Evolutionary conservation across 768 basidiomycete genomes (phyloP).

Genomic region (Boletus vermiculosoides): DNA sequence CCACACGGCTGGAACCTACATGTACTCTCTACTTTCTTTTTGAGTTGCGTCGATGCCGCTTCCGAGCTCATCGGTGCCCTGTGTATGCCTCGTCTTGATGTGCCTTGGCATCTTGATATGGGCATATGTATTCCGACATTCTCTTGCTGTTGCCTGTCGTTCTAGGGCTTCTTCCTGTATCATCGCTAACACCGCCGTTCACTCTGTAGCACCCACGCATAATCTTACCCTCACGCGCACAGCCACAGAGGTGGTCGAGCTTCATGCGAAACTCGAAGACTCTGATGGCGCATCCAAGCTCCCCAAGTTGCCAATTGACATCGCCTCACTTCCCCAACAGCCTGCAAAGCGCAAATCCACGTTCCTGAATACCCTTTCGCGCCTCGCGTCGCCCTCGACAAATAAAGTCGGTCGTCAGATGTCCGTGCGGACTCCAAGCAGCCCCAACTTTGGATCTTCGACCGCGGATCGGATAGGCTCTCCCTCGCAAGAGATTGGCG

Average conservation of each 20-base stretch:
- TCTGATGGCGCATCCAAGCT: slow-evolving; percentile 53
- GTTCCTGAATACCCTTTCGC: slow-evolving; percentile 83
- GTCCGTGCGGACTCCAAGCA: slow-evolving; percentile 34
- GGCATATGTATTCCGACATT: slow-evolving; percentile 12
- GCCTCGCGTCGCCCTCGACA: slow-evolving; percentile 71
- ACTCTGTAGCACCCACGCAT: slow-evolving; percentile 73
- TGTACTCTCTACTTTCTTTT: slow-evolving; percentile 20
- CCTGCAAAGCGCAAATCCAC: slow-evolving; percentile 74
- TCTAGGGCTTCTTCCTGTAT: slow-evolving; percentile 15
- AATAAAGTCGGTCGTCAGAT: slow-evolving; percentile 48
- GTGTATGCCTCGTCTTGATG: slow-evolving; percentile 14
- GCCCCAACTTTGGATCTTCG: slow-evolving; percentile 34
- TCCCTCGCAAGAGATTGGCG: slow-evolving; percentile 55
- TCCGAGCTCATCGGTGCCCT: slow-evolving; percentile 29
- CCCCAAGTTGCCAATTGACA: slow-evolving; percentile 62
- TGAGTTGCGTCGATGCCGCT: slow-evolving; percentile 21
- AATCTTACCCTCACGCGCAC: slow-evolving; percentile 84
- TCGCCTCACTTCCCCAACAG: slow-evolving; percentile 47
- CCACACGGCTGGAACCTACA: slow-evolving; percentile 17
- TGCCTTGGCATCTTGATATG: slow-evolving; percentile 16
- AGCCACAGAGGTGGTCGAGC: slow-evolving; percentile 71
- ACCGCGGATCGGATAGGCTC: slow-evolving; percentile 39
- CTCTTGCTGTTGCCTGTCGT: slow-evolving; percentile 16
- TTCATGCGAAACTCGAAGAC: slow-evolving; percentile 79
- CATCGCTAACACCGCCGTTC: slow-evolving; percentile 31